Evolutionary conservation across 2,329 filamentous ascomycete genomes (phyloP).

Genomic region (Fusarium marasasianum): DNA sequence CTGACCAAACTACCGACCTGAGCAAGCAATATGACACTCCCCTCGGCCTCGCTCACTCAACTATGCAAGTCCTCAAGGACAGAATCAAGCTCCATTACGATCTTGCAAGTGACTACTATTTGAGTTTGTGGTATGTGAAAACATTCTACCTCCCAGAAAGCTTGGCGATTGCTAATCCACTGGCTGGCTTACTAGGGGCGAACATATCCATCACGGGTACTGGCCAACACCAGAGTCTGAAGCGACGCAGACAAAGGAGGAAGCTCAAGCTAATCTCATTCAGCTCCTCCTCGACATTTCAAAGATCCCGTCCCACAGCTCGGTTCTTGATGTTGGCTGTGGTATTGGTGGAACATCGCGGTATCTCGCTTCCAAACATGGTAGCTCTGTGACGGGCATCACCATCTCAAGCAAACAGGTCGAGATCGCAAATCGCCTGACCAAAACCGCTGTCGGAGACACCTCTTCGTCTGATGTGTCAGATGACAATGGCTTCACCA

Average conservation of each 20-base stretch:
- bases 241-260: constrained; percentile 63
- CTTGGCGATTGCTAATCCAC: neutral
- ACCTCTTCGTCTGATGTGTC: constrained; percentile 25
- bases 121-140: constrained; percentile 63
- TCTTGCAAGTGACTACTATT: constrained; percentile 69
- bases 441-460: constrained; percentile 43
- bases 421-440: constrained; percentile 64
- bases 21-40: constrained; percentile 58
- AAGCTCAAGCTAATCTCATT: constrained; percentile 66
- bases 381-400: constrained; percentile 65
- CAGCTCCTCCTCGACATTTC: constrained; percentile 58
- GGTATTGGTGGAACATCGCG: constrained; percentile 68
- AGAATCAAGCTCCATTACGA: constrained; percentile 70
- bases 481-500: constrained; percentile 49
- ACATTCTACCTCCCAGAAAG: neutral
- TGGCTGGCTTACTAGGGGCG: constrained; percentile 56
- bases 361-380: constrained; percentile 61
- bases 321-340: constrained; percentile 67
- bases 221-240: constrained; percentile 59
- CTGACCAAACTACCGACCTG: constrained; percentile 47
- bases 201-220: constrained; percentile 72
- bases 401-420: constrained; percentile 69
- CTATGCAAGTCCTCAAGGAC: constrained; percentile 62
- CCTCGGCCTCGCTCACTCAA: constrained; percentile 55
- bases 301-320: constrained; percentile 35